Evolutionary conservation across 2,329 filamentous ascomycete species (phyloP), one percentile per base, ranked within the genome.

Genomic region (Teratosphaeria zuluensis): DNA sequence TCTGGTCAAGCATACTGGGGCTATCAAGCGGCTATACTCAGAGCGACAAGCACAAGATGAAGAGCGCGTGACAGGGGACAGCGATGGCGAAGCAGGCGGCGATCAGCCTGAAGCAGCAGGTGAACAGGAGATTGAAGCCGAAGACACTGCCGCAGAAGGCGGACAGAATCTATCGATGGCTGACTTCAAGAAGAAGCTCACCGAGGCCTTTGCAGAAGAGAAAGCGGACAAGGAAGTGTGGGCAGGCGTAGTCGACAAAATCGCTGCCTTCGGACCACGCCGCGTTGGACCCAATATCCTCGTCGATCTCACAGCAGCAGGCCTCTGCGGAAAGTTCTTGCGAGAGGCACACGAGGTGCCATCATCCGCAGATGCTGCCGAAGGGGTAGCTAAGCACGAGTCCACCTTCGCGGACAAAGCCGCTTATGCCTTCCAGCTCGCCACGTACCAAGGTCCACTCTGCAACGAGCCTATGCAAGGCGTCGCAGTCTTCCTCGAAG

Each of bases 391-490:
- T 59, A 66, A 68, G 53, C 59, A 66, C 38, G 64, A 65, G 42
- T 64, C 66, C 8, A 62, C 70, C 68, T 86, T 97, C 64, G 84
- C 86, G 59, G 92, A 97, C 77, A 97, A 95, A 71, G 89, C 97
- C 63, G 80, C 84, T 8, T 92, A 99, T 72, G 92, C 90, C 54
- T 99, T 99, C 80, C 94, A 99, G 72, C 86, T 97, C 16, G 88
- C 90, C 46, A 95, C 87, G 0, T 83, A 85, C 24, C 90, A 95
- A 74, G 94, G 94, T 0, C 92, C 94, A 0, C 82, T 97, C 55
- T 97, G 94, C 74, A 83, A 90, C 67, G 94, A 99, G 72, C 92
- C 94, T 0, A 85, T 96, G 54, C 92, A 96, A 76, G 94, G 94
- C 55, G 82, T 96, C 28, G 94, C 92, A 48, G 89, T 97, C 54